Evolutionary conservation across 768 basidiomycete species (phyloP).

Genomic region (Clitopilus hobsonii): DNA sequence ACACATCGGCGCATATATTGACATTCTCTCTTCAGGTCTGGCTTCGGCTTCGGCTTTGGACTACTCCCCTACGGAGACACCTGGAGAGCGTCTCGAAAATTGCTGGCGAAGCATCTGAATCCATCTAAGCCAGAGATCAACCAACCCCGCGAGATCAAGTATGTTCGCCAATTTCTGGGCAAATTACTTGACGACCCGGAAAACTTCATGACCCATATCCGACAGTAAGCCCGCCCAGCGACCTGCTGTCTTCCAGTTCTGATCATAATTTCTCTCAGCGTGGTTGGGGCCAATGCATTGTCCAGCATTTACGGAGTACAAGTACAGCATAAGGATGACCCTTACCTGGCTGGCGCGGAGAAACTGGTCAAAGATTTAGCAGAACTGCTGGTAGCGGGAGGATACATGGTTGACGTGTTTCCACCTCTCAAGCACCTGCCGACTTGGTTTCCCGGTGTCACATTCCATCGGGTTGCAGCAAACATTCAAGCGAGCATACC

Average conservation of each 20-base stretch:
- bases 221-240: background rate
- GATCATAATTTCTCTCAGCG: slow-evolving; percentile 11
- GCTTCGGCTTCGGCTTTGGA: background rate
- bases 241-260: background rate
- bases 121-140: background rate
- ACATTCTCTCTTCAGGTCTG: background rate
- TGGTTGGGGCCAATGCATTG: slow-evolving; percentile 34
- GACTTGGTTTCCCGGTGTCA: slow-evolving; percentile 56
- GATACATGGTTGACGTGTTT: slow-evolving; percentile 40
- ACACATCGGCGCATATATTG: background rate
- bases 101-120: background rate
- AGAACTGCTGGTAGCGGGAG: slow-evolving; percentile 32
- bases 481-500: slow-evolving; percentile 2
- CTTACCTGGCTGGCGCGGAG: slow-evolving; percentile 37
- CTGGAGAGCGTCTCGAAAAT: background rate
- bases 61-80: background rate
- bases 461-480: slow-evolving; percentile 37
- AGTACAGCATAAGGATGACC: slow-evolving; percentile 33
- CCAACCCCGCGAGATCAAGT: slow-evolving; percentile 6
- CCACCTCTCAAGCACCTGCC: slow-evolving; percentile 43
- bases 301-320: slow-evolving; percentile 45
- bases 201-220: slow-evolving; percentile 23
- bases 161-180: slow-evolving; percentile 11
- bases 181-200: slow-evolving; percentile 23
- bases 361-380: slow-evolving; percentile 27